phyloP scores from a whole-genome alignment of 306 rosid species.

The Ochetophila trinervis region DNA sequence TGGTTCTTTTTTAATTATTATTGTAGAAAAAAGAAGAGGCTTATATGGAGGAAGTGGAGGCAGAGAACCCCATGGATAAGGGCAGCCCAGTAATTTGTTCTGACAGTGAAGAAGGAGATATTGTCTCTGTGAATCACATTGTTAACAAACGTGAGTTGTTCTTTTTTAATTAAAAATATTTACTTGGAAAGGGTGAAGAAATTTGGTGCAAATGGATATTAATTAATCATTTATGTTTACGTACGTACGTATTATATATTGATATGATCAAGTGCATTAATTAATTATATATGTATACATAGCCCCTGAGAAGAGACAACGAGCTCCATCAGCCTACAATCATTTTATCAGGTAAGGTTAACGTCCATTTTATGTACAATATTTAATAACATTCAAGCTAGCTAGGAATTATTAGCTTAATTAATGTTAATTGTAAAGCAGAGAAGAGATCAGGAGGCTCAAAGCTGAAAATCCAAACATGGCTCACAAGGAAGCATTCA shows the following conservation, averaged over 20 bases:
- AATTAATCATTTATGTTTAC: background rate
- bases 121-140: constrained; percentile 42
- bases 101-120: constrained; percentile 70
- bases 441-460: constrained; percentile 92
- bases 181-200: background rate
- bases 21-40: constrained; percentile 44
- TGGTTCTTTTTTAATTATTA: background rate
- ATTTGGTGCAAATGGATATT: constrained; percentile 5
- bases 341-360: constrained; percentile 72
- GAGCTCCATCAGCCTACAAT: constrained; percentile 97
- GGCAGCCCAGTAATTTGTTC: constrained; percentile 44
- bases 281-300: background rate
- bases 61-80: constrained; percentile 39
- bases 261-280: no score
- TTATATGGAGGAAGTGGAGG: constrained; percentile 40
- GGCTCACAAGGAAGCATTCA: constrained; percentile 95
- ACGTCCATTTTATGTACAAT: background rate
- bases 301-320: constrained; percentile 94
- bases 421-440: constrained; percentile 30
- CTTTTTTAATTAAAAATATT: background rate
- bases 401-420: constrained; percentile 10
- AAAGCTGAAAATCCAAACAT: constrained; percentile 76
- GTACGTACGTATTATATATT: background rate
- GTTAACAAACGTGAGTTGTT: constrained; percentile 63
- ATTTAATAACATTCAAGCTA: background rate